Evolutionary conservation across 306 rosid genomes (phyloP).

Genomic region (Dalbergia oliveri): DNA sequence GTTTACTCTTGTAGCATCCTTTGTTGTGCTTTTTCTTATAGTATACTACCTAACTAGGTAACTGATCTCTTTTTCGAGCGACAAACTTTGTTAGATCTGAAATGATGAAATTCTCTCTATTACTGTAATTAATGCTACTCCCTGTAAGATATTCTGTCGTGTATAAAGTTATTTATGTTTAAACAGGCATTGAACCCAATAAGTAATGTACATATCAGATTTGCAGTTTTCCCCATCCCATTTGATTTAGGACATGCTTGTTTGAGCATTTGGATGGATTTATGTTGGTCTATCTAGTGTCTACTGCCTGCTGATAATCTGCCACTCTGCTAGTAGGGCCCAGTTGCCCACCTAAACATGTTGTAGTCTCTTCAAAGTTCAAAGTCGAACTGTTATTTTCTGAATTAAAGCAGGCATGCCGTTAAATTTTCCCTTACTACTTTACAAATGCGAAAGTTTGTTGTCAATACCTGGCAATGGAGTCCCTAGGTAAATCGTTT

Average conservation of each 20-base stretch:
- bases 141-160: constrained; percentile 40
- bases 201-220: constrained; percentile 32
- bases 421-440: not conserved
- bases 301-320: not conserved
- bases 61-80: constrained; percentile 38
- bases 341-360: not conserved
- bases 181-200: constrained; percentile 34
- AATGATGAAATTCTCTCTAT: constrained; percentile 38
- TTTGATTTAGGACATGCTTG: not conserved
- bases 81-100: constrained; percentile 36
- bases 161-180: constrained; percentile 53
- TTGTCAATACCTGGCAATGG: not conserved
- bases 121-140: constrained; percentile 50
- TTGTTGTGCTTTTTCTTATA: constrained; percentile 82
- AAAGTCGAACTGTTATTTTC: constrained; percentile 1
- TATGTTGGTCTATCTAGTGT: not conserved
- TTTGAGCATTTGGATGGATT: not conserved
- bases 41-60: constrained; percentile 85
- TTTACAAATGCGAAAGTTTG: not conserved
- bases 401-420: not conserved
- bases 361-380: not conserved
- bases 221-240: constrained; percentile 18
- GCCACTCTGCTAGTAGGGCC: not conserved
- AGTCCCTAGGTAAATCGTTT: not conserved
- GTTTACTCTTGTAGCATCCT: constrained; percentile 87